A percentile compares a stretch with the other conserved stretches of the same genome.
phyloP scores from a whole-genome alignment of 176 grass and related monocot genomes.

The Zea luxurians region DNA sequence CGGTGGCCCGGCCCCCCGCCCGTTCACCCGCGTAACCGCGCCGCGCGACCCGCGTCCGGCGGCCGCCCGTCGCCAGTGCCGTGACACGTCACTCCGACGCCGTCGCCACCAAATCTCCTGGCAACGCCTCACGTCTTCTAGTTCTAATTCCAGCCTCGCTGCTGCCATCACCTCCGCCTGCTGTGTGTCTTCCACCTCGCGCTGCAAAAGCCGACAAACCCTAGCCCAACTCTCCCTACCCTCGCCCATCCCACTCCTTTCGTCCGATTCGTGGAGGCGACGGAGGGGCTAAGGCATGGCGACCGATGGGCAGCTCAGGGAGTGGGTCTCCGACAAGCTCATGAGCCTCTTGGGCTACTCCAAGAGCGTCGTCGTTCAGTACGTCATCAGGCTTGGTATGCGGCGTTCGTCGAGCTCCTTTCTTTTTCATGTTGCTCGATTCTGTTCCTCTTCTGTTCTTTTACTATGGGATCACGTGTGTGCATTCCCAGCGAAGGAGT shows the following conservation, averaged over 20 bases:
- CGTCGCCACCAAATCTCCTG: background rate
- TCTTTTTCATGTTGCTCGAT: background rate
- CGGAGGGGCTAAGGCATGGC: conserved; percentile 40
- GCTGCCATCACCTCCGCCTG: background rate
- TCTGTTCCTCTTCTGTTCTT: conserved; percentile 10
- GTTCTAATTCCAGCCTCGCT: background rate
- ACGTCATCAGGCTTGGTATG: conserved; percentile 77
- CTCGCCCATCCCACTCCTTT: background rate
- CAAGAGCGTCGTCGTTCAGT: conserved; percentile 61
- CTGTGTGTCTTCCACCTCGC: background rate
- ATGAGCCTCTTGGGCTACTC: conserved; percentile 78
- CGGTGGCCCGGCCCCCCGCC: no score
- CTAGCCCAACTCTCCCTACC: conserved; percentile 9
- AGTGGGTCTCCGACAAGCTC: conserved; percentile 84
- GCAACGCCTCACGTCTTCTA: background rate
- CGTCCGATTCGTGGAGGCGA: background rate
- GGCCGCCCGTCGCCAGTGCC: no score
- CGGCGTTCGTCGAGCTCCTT: background rate
- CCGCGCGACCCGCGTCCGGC: no score
- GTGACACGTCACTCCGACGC: background rate
- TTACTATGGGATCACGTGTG: conserved; percentile 1
- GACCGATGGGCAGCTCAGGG: conserved; percentile 60
- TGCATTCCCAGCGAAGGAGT: conserved; percentile 63
- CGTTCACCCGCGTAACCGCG: no score
- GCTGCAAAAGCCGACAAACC: background rate